These are phyloP conservation scores for Candida yuanshanica DNA, from an alignment of 805 yeast genomes.

Conservation along the genomic window DNA sequence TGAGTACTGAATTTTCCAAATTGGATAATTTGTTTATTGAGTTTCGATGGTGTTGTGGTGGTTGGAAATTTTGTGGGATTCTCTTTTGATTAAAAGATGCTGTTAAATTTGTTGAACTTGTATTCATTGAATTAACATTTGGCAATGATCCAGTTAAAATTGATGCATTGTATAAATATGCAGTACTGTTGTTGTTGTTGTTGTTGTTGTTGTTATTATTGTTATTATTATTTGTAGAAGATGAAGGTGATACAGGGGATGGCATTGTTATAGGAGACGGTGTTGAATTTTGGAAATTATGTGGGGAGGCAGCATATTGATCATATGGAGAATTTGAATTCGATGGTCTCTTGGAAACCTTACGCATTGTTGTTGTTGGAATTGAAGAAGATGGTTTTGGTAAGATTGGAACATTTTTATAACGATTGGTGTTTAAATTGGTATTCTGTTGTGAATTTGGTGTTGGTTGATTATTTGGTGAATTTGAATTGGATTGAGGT, in stretches of 20 bases:
- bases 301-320: slow-evolving; percentile 14
- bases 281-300: slow-evolving; percentile 8
- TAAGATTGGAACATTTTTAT: slow-evolving; percentile 23
- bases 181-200: neutral
- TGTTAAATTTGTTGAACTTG: slow-evolving; percentile 19
- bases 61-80: slow-evolving; percentile 23
- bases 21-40: neutral
- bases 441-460: neutral
- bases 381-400: slow-evolving; percentile 22
- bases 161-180: slow-evolving; percentile 3
- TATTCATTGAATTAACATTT: slow-evolving; percentile 7
- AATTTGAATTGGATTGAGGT: slow-evolving; percentile 19
- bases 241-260: slow-evolving; percentile 22
- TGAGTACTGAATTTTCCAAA: neutral
- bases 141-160: slow-evolving; percentile 16
- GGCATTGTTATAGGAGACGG: slow-evolving; percentile 24
- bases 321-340: slow-evolving; percentile 16
- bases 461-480: slow-evolving; percentile 12
- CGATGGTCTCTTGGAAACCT: slow-evolving; percentile 3
- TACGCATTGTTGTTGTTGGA: slow-evolving; percentile 7
- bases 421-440: slow-evolving; percentile 8
- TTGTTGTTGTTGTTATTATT: neutral
- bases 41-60: neutral
- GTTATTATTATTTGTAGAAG: slow-evolving; percentile 5
- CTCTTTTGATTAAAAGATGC: slow-evolving; percentile 24